Conservation (phyloP, 169 alveolate species). For the Theileria parva region DNA sequence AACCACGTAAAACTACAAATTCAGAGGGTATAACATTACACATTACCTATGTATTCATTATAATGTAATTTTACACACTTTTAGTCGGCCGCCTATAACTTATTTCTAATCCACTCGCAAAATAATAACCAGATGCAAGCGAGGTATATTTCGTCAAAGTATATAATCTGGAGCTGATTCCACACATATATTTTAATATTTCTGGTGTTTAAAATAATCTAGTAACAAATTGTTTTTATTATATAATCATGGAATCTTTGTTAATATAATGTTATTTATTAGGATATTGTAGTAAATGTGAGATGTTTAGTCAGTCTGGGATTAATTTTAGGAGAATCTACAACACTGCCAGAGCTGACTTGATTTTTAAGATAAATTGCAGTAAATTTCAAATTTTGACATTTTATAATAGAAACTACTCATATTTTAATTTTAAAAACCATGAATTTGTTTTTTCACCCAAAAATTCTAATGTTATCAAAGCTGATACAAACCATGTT, state of each 20-base stretch:
- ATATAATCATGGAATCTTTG: neutral
- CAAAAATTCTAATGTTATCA: neutral
- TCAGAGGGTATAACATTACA: slow-evolving; percentile 29
- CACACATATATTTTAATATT: neutral
- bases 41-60: neutral
- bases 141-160: slow-evolving; percentile 50
- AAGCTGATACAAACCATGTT: neutral
- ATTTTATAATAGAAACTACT: neutral
- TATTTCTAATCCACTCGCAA: slow-evolving; percentile 46
- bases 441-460: neutral
- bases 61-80: neutral
- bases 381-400: neutral
- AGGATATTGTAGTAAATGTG: neutral
- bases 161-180: slow-evolving; percentile 47
- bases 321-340: neutral
- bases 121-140: slow-evolving; percentile 54
- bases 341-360: neutral
- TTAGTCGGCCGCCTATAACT: slow-evolving; percentile 57
- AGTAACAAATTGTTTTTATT: neutral
- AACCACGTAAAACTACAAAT: slow-evolving; percentile 29
- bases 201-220: neutral
- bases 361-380: neutral
- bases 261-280: neutral
- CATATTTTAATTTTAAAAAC: neutral
- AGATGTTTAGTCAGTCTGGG: slow-evolving; percentile 1